Evolutionary conservation across 768 basidiomycete genomes (phyloP).

Genomic region (Floccularia luteovirens): DNA sequence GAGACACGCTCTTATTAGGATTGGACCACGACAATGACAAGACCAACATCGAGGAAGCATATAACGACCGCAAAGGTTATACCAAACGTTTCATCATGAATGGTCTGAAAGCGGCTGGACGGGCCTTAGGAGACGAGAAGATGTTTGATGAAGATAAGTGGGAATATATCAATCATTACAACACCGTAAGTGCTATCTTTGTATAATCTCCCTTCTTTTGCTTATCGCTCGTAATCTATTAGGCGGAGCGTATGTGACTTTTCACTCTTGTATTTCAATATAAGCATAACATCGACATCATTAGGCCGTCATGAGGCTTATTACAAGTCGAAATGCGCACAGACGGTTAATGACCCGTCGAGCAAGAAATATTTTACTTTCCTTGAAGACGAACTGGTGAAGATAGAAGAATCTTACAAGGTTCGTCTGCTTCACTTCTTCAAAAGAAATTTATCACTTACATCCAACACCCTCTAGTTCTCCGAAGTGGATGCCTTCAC

Average conservation of each 20-base stretch:
- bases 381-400: slow-evolving; percentile 64
- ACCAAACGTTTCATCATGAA: slow-evolving; percentile 83
- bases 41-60: slow-evolving; percentile 72
- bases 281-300: slow-evolving; percentile 4
- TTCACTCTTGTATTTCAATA: background rate
- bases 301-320: slow-evolving; percentile 84
- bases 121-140: slow-evolving; percentile 55
- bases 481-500: slow-evolving; percentile 61
- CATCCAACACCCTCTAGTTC: slow-evolving; percentile 42
- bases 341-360: slow-evolving; percentile 46
- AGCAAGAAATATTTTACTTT: slow-evolving; percentile 42
- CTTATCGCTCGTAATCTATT: slow-evolving; percentile 2
- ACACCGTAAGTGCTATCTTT: slow-evolving; percentile 23
- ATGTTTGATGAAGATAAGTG: slow-evolving; percentile 64
- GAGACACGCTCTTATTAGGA: slow-evolving; percentile 86
- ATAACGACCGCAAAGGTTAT: slow-evolving; percentile 73
- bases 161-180: slow-evolving; percentile 64
- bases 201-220: background rate
- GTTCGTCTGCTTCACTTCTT: slow-evolving; percentile 26
- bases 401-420: slow-evolving; percentile 87
- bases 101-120: slow-evolving; percentile 64
- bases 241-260: slow-evolving; percentile 24
- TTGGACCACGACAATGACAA: slow-evolving; percentile 78
- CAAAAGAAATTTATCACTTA: background rate
- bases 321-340: slow-evolving; percentile 58